These are phyloP conservation scores for Xerocomellus amylosporus DNA, from an alignment of 768 basidiomycete species.

Conservation along the genomic window DNA sequence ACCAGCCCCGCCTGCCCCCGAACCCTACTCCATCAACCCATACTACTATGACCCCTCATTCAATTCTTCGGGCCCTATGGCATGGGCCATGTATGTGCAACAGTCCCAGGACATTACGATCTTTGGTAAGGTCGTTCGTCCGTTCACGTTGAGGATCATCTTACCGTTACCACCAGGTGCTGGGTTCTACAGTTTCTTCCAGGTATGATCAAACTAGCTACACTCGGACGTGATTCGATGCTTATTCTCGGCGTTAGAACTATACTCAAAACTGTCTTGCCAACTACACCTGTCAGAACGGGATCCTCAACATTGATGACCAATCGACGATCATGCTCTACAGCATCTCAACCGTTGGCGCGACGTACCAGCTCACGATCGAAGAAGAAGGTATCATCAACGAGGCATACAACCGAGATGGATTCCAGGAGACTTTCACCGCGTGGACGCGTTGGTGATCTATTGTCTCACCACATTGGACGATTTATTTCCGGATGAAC, in stretches of 20 bases:
- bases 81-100: constrained; percentile 45
- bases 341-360: constrained; percentile 48
- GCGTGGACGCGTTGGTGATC: constrained; percentile 33
- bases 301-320: constrained; percentile 42
- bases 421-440: constrained; percentile 43
- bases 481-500: not conserved
- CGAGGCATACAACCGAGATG: constrained; percentile 39
- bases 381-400: constrained; percentile 35
- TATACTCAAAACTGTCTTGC: constrained; percentile 40
- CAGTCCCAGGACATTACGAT: constrained; percentile 42
- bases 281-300: constrained; percentile 40
- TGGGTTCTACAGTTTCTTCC: constrained; percentile 54
- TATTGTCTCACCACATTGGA: not conserved
- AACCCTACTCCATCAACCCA: constrained; percentile 38
- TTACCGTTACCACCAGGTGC: constrained; percentile 33
- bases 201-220: constrained; percentile 23
- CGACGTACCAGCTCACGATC: constrained; percentile 42
- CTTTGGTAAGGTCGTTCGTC: constrained; percentile 35
- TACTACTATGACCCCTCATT: constrained; percentile 40
- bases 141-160: not conserved
- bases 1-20: constrained; percentile 41
- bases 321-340: constrained; percentile 42
- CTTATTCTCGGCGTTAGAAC: constrained; percentile 30
- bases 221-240: not conserved
- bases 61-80: constrained; percentile 30